Conservation (phyloP, 2,329 filamentous ascomycete species). For the Cryphonectria naterciae region DNA sequence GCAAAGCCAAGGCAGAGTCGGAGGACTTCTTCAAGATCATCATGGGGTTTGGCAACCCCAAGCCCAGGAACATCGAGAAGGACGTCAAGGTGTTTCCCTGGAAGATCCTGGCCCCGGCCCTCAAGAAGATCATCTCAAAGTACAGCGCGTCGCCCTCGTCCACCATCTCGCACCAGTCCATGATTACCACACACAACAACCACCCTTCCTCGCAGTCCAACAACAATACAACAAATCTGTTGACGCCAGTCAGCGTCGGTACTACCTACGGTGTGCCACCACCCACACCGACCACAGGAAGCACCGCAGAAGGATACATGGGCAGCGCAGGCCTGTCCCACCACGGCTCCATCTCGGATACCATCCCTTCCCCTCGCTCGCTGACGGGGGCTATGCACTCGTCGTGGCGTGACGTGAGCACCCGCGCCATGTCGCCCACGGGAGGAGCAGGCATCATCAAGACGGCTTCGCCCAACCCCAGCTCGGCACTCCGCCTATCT, state of each 20-base stretch:
- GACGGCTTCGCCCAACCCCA: conserved; percentile 26
- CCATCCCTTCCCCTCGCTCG: conserved; percentile 28
- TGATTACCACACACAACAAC: conserved; percentile 26
- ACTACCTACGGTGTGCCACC: conserved; percentile 52
- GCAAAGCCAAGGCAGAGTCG: conserved; percentile 87
- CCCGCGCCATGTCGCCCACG: conserved; percentile 25
- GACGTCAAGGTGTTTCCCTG: conserved; percentile 98
- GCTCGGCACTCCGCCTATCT: conserved; percentile 23
- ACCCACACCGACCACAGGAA: conserved; percentile 47
- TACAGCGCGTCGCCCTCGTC: conserved; percentile 60
- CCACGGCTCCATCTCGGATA: conserved; percentile 48
- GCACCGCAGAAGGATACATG: conserved; percentile 45
- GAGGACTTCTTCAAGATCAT: conserved; percentile 99
- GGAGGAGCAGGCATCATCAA: conserved; percentile 18
- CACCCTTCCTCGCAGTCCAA: conserved; percentile 14
- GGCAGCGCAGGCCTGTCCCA: conserved; percentile 44
- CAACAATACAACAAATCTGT: conserved; percentile 32
- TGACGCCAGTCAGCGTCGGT: conserved; percentile 44
- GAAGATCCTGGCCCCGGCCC: conserved; percentile 82
- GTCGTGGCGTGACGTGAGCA: conserved; percentile 27
- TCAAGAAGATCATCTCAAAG: conserved; percentile 99
- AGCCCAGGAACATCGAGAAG: conserved; percentile 97
- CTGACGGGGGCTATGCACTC: conserved; percentile 27
- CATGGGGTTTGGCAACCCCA: conserved; percentile 94
- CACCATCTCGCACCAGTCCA: conserved; percentile 31